phyloP scores from a whole-genome alignment of 495 filamentous ascomycete species.

The Aspergillus coremiiformis region DNA sequence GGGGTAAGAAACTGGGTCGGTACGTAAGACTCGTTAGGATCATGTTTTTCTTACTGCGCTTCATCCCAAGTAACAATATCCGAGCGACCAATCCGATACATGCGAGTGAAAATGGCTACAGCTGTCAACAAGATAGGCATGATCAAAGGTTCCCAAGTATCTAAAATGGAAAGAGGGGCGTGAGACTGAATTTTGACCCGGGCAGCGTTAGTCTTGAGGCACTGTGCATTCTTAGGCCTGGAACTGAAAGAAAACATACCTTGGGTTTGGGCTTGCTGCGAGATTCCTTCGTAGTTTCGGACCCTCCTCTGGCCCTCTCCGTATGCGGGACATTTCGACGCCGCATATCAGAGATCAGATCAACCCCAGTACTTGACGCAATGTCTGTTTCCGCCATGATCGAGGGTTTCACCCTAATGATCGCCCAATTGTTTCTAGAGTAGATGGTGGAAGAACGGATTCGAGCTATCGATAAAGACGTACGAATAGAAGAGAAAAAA shows the following conservation, averaged over 20 bases:
- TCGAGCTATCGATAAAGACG: background rate
- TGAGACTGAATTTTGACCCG: conserved; percentile 18
- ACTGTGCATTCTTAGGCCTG: background rate
- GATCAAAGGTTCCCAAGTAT: conserved; percentile 78
- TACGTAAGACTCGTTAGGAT: conserved; percentile 1
- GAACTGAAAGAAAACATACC: conserved; percentile 16
- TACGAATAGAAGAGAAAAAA: background rate
- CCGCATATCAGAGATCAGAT: conserved; percentile 58
- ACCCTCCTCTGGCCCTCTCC: conserved; percentile 31
- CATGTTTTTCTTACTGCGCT: conserved; percentile 65
- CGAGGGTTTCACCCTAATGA: background rate
- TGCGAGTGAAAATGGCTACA: conserved; percentile 84
- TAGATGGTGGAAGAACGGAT: background rate
- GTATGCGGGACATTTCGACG: conserved; percentile 63
- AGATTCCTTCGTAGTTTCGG: conserved; percentile 39
- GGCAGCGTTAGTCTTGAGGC: conserved; percentile 4
- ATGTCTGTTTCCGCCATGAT: conserved; percentile 28
- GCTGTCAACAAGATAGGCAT: conserved; percentile 83
- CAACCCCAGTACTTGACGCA: conserved; percentile 57
- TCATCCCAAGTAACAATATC: conserved; percentile 98
- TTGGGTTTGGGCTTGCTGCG: conserved; percentile 54
- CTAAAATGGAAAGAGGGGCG: conserved; percentile 54
- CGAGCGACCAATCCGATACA: conserved; percentile 93
- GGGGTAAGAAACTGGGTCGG: conserved; percentile 17
- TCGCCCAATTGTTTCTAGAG: background rate